phyloP scores from a whole-genome alignment of 1,139 yeast species.

The Magnusiomyces fungicola region DNA sequence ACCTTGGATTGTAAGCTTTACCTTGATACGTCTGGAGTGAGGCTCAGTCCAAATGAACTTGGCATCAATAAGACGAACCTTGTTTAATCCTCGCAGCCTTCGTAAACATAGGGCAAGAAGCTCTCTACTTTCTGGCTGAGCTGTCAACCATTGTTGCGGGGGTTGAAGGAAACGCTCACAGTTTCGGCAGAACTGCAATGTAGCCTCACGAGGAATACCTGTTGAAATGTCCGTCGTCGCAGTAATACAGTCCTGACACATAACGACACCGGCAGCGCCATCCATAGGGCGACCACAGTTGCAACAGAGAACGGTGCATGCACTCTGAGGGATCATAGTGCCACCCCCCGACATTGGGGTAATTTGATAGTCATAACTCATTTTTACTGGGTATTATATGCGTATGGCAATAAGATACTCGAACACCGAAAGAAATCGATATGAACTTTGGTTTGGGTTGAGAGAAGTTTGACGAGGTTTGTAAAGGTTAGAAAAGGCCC shows the following conservation, averaged over 20 bases:
- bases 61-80: conserved; percentile 88
- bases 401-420: too few relatives aligned
- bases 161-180: conserved; percentile 96
- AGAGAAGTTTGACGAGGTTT: too few relatives aligned
- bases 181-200: conserved; percentile 88
- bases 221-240: conserved; percentile 89
- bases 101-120: conserved; percentile 83
- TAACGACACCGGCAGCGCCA: conserved; percentile 86
- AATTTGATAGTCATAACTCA: conserved; percentile 5
- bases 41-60: conserved; percentile 98
- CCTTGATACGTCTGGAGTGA: conserved; percentile 88
- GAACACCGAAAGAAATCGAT: too few relatives aligned
- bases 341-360: conserved; percentile 10
- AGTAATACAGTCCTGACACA: conserved; percentile 97
- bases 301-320: conserved; percentile 77
- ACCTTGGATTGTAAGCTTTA: conserved; percentile 91
- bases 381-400: too few relatives aligned
- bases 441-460: too few relatives aligned
- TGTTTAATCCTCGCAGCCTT: conserved; percentile 79
- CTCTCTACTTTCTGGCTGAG: conserved; percentile 88
- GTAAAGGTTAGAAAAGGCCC: too few relatives aligned
- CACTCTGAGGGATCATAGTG: conserved; percentile 37
- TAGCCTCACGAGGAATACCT: conserved; percentile 93
- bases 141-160: conserved; percentile 87
- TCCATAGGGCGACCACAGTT: conserved; percentile 99